Percentiles rank a stretch among this genome's conserved stretches.
Evolutionary conservation across 169 alveolate species (phyloP).

Genomic region (Amoebophrya sp.): DNA sequence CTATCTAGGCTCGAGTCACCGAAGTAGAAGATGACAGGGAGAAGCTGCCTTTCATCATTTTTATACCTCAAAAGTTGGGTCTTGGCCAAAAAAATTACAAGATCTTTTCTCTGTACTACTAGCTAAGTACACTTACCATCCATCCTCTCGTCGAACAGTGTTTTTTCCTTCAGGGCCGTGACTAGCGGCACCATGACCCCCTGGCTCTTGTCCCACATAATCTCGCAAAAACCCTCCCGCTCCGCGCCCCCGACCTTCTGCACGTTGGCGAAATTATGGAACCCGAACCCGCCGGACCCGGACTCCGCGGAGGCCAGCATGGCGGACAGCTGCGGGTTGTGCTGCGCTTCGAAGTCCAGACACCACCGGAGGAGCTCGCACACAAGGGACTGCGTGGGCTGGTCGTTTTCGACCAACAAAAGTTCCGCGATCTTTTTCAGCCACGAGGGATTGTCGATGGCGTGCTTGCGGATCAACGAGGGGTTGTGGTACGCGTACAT

Average conservation of each 20-base stretch:
- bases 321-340: neutral
- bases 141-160: neutral
- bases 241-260: neutral
- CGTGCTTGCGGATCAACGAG: neutral
- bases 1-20: too few relatives aligned
- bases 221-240: neutral
- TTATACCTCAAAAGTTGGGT: too few relatives aligned
- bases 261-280: too few relatives aligned
- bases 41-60: too few relatives aligned
- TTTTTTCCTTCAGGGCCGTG: neutral
- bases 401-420: neutral
- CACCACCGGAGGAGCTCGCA: neutral
- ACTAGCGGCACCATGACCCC: neutral
- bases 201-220: neutral
- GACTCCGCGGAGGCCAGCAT: neutral
- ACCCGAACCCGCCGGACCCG: too few relatives aligned
- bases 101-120: too few relatives aligned
- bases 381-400: neutral
- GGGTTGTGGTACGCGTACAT: neutral
- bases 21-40: too few relatives aligned
- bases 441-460: neutral
- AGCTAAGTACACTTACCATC: too few relatives aligned
- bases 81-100: too few relatives aligned
- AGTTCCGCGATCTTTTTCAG: neutral
- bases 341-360: neutral